Conservation (phyloP, 2,329 filamentous ascomycete genomes). For the Knoxdaviesia capensis region DNA sequence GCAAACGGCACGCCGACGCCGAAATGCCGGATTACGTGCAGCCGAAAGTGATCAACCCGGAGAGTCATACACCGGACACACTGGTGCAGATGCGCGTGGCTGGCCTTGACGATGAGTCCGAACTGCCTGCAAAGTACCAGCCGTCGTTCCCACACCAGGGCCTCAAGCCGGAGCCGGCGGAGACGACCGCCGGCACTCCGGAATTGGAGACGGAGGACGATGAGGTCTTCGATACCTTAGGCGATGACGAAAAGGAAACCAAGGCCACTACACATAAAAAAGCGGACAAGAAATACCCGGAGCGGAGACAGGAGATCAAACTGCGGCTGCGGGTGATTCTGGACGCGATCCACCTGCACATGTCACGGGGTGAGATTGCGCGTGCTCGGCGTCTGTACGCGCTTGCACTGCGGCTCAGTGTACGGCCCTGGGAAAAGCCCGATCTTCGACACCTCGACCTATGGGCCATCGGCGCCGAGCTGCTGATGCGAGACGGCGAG, state of each 20-base stretch:
- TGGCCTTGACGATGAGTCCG: slow-evolving; percentile 22
- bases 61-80: slow-evolving; percentile 25
- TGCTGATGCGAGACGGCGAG: slow-evolving; percentile 39
- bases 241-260: neutral
- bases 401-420: slow-evolving; percentile 1
- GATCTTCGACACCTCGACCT: slow-evolving; percentile 50
- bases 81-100: slow-evolving; percentile 26
- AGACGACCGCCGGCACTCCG: neutral
- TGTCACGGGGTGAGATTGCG: slow-evolving; percentile 2
- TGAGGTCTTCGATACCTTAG: neutral
- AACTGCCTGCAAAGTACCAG: slow-evolving; percentile 17
- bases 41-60: slow-evolving; percentile 21
- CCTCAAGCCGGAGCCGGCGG: neutral
- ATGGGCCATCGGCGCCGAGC: slow-evolving; percentile 74
- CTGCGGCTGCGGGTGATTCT: slow-evolving; percentile 2
- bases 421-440: slow-evolving; percentile 8
- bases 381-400: slow-evolving; percentile 3
- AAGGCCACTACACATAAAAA: neutral
- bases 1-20: too few relatives aligned
- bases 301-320: neutral
- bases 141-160: slow-evolving; percentile 24
- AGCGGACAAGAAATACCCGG: neutral
- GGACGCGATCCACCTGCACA: slow-evolving; percentile 2
- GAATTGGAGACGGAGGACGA: neutral
- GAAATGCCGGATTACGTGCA: too few relatives aligned